phyloP scores from a whole-genome alignment of 2,329 filamentous ascomycete species.

The Didymella glomerata region DNA sequence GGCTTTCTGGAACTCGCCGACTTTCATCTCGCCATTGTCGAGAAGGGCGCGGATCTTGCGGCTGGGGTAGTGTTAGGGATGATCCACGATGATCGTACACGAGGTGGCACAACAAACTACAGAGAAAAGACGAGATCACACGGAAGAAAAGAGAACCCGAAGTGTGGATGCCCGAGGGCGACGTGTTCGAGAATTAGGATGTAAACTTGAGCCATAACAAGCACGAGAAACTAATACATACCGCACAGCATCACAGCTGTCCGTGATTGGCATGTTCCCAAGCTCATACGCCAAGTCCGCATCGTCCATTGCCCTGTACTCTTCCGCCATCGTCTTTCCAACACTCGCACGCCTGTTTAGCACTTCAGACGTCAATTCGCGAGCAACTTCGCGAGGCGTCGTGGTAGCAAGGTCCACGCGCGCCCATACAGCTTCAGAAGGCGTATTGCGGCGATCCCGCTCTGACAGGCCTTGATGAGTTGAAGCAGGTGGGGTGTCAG shows the following conservation, averaged over 20 bases:
- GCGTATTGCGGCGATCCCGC: background rate
- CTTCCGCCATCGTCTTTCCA: background rate
- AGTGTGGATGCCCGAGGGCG: background rate
- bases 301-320: background rate
- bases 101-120: background rate
- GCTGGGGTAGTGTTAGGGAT: background rate
- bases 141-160: too few species aligned
- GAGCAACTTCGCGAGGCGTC: background rate
- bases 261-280: background rate
- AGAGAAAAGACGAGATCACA: too few species aligned
- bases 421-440: background rate
- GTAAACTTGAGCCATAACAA: too few species aligned
- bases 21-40: constrained; percentile 56
- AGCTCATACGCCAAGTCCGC: background rate
- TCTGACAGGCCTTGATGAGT: background rate
- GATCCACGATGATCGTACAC: background rate
- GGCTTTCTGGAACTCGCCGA: constrained; percentile 53
- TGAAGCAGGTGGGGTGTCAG: background rate
- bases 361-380: background rate
- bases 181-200: background rate
- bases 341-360: background rate
- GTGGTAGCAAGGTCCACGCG: background rate
- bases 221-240: background rate
- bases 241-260: background rate
- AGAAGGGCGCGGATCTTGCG: constrained; percentile 29